Base-by-base conservation (phyloP, 2,329 filamentous ascomycete genomes). In the Trichoderma asperellum region DNA sequence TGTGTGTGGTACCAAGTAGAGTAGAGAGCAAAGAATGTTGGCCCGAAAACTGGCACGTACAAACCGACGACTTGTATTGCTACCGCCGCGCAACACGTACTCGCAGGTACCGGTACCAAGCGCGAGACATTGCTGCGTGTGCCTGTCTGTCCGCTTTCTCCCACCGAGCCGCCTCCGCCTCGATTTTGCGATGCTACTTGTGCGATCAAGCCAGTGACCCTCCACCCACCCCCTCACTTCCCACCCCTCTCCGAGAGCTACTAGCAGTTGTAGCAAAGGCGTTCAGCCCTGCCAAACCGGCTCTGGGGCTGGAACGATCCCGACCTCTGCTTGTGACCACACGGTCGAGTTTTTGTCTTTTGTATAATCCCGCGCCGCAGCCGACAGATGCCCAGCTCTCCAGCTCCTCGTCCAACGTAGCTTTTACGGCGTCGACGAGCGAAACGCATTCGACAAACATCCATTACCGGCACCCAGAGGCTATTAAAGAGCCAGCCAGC, bases 81-180 rank as follows among this genome's bases (percentile, higher is more conserved):
- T 37, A 37, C 35, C 35, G 12, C 35, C 1, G 32, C 32, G 32
- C 32, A 32, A 5, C 7, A 32, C 32, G 5, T 2, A 8, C 35
- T 37, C 6, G 35, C 8, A 37, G 10, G 35, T 14, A 37, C 35
- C 32, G 32, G 32, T 32, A 37, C 35, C 10, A 37, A 16, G 61
- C 21, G 63, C 21, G 53, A 56, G 49, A 49, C 18, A 11, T 32
- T 43, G 62, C 24, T 43, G 62, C 24, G 35, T 59, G 62, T 65
- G 55, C 63, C 64, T 67, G 55, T 67, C 64, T 67, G 55, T 67
- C 64, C 64, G 64, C 55, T 58, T 67, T 67, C 64, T 67, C 40
- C 64, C 64, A 67, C 64, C 64, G 64, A 67, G 64, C 64, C 57
- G 57, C 57, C 55, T 43, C 35, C 62, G 62, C 52, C 55, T 67